Evolutionary conservation across 257 asterid species (phyloP).

Genomic region (Ehretia macrophylla): DNA sequence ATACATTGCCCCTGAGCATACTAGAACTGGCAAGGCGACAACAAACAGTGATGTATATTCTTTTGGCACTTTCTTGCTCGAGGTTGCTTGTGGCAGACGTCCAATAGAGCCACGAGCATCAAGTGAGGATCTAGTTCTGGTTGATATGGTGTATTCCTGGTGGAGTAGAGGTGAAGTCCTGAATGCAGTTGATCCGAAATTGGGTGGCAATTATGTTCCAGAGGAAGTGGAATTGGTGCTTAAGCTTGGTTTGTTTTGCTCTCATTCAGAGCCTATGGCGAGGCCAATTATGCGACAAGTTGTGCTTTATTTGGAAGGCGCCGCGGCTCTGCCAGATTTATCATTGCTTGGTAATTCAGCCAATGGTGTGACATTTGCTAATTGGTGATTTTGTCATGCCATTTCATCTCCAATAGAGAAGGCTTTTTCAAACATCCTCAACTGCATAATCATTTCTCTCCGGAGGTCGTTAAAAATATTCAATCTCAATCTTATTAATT

Average conservation of each 20-base stretch:
- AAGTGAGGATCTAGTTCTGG: slow-evolving; percentile 32
- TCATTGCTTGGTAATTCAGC: slow-evolving; percentile 9
- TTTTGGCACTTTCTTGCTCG: slow-evolving; percentile 46
- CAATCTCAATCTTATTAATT: too few species aligned
- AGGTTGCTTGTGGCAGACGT: slow-evolving; percentile 50
- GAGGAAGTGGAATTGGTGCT: slow-evolving; percentile 26
- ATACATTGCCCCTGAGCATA: slow-evolving; percentile 64
- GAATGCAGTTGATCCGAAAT: slow-evolving; percentile 29
- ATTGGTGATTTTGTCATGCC: slow-evolving; percentile 1
- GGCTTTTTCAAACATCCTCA: not conserved
- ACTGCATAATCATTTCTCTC: slow-evolving; percentile 15
- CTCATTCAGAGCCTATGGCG: slow-evolving; percentile 22
- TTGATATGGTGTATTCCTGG: slow-evolving; percentile 40
- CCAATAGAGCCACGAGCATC: slow-evolving; percentile 40
- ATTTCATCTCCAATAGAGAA: not conserved
- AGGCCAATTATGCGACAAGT: slow-evolving; percentile 61
- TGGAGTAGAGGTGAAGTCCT: slow-evolving; percentile 35
- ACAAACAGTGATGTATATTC: slow-evolving; percentile 55
- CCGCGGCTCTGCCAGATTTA: slow-evolving; percentile 8
- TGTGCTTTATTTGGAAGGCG: slow-evolving; percentile 37
- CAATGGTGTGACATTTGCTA: not conserved
- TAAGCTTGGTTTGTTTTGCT: slow-evolving; percentile 47
- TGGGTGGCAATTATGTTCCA: not conserved
- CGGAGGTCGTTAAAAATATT: slow-evolving; percentile 31
- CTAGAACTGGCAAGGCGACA: slow-evolving; percentile 57